Evolutionary conservation across 768 basidiomycete genomes (phyloP).

Genomic region (Naganishia onofrii): DNA sequence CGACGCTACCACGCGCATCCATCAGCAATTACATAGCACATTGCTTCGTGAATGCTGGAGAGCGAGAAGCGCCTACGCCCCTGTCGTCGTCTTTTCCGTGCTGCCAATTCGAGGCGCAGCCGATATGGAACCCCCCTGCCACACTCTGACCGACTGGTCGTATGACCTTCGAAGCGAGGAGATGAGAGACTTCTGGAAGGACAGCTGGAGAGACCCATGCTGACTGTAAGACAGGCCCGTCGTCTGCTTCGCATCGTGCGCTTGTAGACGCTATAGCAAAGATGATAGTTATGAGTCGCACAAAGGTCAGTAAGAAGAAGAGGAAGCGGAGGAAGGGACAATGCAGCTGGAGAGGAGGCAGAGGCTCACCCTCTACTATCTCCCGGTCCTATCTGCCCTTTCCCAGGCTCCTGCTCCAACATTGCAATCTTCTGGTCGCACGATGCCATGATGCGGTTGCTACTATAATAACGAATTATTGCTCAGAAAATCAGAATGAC

Average conservation of each 20-base stretch:
- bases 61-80: not conserved
- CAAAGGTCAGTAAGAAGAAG: too few species aligned
- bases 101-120: too few species aligned
- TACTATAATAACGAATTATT: constrained; percentile 40
- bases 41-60: constrained; percentile 42
- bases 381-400: constrained; percentile 63
- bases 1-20: constrained; percentile 81
- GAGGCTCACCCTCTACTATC: constrained; percentile 89
- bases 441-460: constrained; percentile 50
- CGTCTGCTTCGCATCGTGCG: constrained; percentile 96
- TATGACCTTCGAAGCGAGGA: constrained; percentile 84
- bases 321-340: too few species aligned
- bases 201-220: too few species aligned
- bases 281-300: too few species aligned
- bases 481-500: constrained; percentile 67
- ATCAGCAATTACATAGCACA: constrained; percentile 73
- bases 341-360: too few species aligned
- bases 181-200: constrained; percentile 88
- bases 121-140: constrained; percentile 62
- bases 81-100: too few species aligned
- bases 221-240: constrained; percentile 72
- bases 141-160: constrained; percentile 87
- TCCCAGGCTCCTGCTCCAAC: constrained; percentile 73
- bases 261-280: constrained; percentile 56
- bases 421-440: constrained; percentile 65